phyloP scores from a whole-genome alignment of 495 filamentous ascomycete genomes.

The Chaetomium cochliodes region DNA sequence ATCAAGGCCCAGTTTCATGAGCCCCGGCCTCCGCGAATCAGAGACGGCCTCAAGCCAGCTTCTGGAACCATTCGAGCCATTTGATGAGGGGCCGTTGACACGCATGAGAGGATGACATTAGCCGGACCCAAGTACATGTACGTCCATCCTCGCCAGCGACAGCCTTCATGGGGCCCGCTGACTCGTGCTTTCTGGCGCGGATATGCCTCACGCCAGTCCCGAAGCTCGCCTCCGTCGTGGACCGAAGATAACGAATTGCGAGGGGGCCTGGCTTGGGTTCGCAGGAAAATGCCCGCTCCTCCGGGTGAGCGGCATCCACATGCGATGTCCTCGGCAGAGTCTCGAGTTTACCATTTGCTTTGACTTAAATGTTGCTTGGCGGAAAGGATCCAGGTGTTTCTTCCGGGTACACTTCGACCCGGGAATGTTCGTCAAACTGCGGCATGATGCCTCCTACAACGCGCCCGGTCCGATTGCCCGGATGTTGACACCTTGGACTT shows the following conservation, averaged over 20 bases:
- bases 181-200: conserved; percentile 24
- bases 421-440: conserved; percentile 1
- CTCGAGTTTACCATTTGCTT: background rate
- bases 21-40: conserved; percentile 30
- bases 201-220: conserved; percentile 23
- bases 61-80: conserved; percentile 39
- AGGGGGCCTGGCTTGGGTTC: background rate
- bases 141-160: background rate
- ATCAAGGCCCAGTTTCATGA: conserved; percentile 28
- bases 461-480: background rate
- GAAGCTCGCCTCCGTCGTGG: background rate
- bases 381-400: conserved; percentile 1
- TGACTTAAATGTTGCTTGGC: background rate
- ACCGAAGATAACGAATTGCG: background rate
- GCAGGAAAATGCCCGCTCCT: background rate
- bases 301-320: background rate
- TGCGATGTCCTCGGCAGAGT: background rate
- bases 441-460: conserved; percentile 2
- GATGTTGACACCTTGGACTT: background rate
- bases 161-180: background rate
- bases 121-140: conserved; percentile 20
- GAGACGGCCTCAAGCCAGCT: conserved; percentile 18
- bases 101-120: conserved; percentile 33
- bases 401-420: background rate
- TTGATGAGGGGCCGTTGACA: conserved; percentile 30